phyloP scores from a whole-genome alignment of 495 filamentous ascomycete species.

The Daldinia vernicosa region DNA sequence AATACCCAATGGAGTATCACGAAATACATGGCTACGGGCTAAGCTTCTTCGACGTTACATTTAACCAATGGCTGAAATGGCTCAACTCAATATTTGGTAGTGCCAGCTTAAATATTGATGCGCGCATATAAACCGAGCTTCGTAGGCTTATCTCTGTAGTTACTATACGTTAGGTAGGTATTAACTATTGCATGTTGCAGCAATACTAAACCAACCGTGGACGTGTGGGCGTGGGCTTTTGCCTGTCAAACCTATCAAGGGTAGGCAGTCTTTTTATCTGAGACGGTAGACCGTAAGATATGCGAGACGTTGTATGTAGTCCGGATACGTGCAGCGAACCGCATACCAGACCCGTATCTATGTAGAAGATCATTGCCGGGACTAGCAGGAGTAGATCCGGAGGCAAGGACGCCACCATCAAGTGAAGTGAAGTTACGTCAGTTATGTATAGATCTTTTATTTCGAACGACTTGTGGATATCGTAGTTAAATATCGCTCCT shows the following conservation, averaged over 20 bases:
- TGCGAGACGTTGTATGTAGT: not conserved
- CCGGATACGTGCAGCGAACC: not conserved
- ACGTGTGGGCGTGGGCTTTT: no score
- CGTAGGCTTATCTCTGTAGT: not conserved
- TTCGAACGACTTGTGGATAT: not conserved
- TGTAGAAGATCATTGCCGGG: conserved; percentile 8
- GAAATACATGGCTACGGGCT: conserved; percentile 19
- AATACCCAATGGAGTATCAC: conserved; percentile 8
- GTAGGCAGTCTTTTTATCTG: not conserved
- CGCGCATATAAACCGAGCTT: not conserved
- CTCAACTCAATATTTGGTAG: conserved; percentile 22
- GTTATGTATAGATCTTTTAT: not conserved
- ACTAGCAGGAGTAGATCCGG: conserved; percentile 4
- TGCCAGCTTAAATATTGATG: conserved; percentile 2
- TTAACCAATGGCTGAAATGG: conserved; percentile 20
- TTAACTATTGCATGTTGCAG: not conserved
- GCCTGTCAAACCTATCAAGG: not conserved
- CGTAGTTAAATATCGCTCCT: not conserved
- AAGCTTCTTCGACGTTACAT: conserved; percentile 30
- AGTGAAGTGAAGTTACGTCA: not conserved
- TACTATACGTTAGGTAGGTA: not conserved
- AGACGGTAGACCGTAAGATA: not conserved
- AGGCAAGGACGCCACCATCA: not conserved
- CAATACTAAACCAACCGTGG: not conserved
- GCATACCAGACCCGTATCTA: not conserved